These are phyloP conservation scores for Falciphora oryzae DNA, from an alignment of 2,329 filamentous ascomycete genomes.

Conservation along the genomic window DNA sequence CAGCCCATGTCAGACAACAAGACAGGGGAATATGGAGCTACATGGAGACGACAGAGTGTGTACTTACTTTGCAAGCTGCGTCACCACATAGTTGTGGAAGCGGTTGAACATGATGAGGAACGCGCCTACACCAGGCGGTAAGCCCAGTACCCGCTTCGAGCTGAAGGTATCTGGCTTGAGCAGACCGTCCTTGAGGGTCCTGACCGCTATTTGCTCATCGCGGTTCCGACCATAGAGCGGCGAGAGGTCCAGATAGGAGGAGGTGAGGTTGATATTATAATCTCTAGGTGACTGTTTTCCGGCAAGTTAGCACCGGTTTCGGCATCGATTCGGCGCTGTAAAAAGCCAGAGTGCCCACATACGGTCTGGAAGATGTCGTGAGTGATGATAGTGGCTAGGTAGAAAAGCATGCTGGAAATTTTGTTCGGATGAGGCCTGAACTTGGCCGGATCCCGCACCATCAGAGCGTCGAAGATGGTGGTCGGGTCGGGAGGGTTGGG, in stretches of 20 bases:
- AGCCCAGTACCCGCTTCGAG: constrained; percentile 57
- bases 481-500: constrained; percentile 51
- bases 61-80: constrained; percentile 8
- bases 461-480: constrained; percentile 60
- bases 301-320: not conserved
- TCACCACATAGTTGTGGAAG: constrained; percentile 62
- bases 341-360: not conserved
- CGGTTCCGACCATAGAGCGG: constrained; percentile 66
- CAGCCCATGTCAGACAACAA: not conserved
- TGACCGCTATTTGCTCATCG: constrained; percentile 55
- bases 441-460: constrained; percentile 47
- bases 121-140: constrained; percentile 63
- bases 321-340: no score
- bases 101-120: constrained; percentile 63
- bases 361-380: constrained; percentile 56
- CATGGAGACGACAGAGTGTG: not conserved
- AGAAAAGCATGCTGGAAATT: constrained; percentile 72
- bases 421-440: constrained; percentile 62
- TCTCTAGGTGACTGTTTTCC: constrained; percentile 8
- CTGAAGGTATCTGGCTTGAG: constrained; percentile 67
- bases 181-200: constrained; percentile 58
- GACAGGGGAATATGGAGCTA: no score
- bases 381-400: constrained; percentile 64
- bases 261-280: constrained; percentile 36
- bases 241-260: constrained; percentile 68